A percentile compares a stretch with the other conserved stretches of the same genome.
Conservation (phyloP, 176 grass and related monocot genomes). For the Avena atlantica region DNA sequence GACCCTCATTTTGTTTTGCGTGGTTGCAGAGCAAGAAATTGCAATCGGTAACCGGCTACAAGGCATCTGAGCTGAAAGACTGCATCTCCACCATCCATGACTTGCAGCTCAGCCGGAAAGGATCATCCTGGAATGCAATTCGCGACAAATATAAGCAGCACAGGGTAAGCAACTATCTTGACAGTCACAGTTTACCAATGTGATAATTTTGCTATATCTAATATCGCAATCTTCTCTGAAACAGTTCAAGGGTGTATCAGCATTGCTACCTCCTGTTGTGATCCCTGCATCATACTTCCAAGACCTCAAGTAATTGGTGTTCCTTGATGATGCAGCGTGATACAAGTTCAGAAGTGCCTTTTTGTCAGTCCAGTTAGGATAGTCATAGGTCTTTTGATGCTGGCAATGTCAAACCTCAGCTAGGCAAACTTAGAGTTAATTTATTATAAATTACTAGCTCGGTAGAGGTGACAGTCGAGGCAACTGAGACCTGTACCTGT, state of each 20-base stretch:
- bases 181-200: background rate
- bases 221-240: constrained; percentile 42
- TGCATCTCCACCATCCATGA: constrained; percentile 68
- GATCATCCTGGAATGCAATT: constrained; percentile 49
- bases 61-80: constrained; percentile 65
- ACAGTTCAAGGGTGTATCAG: constrained; percentile 86
- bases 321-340: constrained; percentile 17
- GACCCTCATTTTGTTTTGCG: constrained; percentile 33
- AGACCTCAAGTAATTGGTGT: constrained; percentile 35
- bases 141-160: constrained; percentile 87
- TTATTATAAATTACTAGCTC: constrained; percentile 26
- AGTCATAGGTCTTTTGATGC: constrained; percentile 13
- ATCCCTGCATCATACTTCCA: constrained; percentile 66
- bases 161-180: constrained; percentile 60
- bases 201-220: constrained; percentile 36
- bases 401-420: constrained; percentile 25
- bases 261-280: constrained; percentile 60
- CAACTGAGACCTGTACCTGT: constrained; percentile 38
- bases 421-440: constrained; percentile 25
- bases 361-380: constrained; percentile 5
- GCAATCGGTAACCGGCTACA: constrained; percentile 66
- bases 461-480: constrained; percentile 25
- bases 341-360: constrained; percentile 1
- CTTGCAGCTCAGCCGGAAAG: constrained; percentile 76
- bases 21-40: constrained; percentile 71